Evolutionary conservation across 164 flowering plant species (phyloP).

Genomic region (Litsea cubeba): DNA sequence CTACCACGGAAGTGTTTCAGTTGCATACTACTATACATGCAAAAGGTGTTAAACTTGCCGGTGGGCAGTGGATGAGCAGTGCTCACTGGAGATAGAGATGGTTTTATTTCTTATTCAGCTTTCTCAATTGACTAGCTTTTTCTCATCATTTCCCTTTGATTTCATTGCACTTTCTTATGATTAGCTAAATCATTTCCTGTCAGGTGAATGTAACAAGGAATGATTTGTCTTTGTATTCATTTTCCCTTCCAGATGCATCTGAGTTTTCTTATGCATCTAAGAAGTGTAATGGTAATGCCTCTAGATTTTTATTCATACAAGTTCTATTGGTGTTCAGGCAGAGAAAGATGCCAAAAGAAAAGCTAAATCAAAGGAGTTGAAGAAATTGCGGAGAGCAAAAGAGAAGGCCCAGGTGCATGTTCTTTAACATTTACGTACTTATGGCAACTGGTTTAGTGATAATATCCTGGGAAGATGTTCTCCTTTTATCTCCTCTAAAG

Average conservation of each 20-base stretch:
- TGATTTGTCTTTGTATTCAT: background rate
- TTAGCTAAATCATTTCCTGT: background rate
- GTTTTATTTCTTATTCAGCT: too few species aligned
- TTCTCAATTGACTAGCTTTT: background rate
- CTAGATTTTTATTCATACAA: too few species aligned
- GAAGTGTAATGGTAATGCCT: background rate
- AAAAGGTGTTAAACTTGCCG: too few species aligned
- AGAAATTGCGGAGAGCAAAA: conserved; percentile 72
- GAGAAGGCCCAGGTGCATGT: conserved; percentile 75
- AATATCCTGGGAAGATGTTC: background rate
- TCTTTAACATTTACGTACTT: background rate
- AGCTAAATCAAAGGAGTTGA: conserved; percentile 88
- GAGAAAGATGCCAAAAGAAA: conserved; percentile 97
- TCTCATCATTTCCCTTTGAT: background rate
- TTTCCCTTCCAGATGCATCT: background rate
- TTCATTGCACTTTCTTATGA: background rate
- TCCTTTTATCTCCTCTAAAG: too few species aligned
- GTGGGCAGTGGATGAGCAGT: too few species aligned
- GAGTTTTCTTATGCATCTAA: background rate
- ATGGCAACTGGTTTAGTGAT: background rate
- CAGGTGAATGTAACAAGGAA: background rate
- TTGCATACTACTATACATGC: too few species aligned
- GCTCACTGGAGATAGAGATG: too few species aligned
- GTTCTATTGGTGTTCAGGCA: conserved; percentile 43
- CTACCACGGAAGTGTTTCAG: too few species aligned